Base-by-base conservation (phyloP, 1,284 basidiomycete genomes). In the Tausonia pullulans region DNA sequence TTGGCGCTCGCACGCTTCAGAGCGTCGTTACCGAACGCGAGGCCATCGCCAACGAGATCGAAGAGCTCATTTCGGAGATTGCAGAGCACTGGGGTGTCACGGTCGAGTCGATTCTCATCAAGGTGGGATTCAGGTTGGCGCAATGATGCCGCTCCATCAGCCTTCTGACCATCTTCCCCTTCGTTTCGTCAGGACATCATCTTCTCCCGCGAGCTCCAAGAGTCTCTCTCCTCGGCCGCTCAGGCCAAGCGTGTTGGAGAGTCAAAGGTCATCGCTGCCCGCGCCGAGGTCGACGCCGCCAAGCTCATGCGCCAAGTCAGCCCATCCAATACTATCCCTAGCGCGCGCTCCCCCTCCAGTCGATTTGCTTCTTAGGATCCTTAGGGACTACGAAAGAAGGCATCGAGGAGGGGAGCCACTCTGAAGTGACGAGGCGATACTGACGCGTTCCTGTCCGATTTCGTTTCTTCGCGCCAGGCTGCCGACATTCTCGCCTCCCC, bases 271-370 rank as follows among this genome's bases (percentile, higher is more conserved):
- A 97, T 98, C 71, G 92, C 92, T 57, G 95, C 94, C 0, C 84
- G 90, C 68, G 95, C 94, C 16, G 94, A 98, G 79, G 94, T 97
- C 68, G 91, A 96, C 74, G 82, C 91, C 51, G 92, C 94, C 54
- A 84, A 90, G 70, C 84, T 97, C 74, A 96, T 97, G 93, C 82
- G 91, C 65, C 89, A 77, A 67, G 74, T 54, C 4, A 5, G 51
- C 27, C 43, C 44, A 5, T 46, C 40, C 39, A 1, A 14, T 5
- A 5, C 1, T 40, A n/a, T 14, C 5, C 8, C 14, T 6, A 39
- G 6, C 40, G 16, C 13, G 16, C 44, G 5, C 14, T 13, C 16
- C 9, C 9, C 44, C 4, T 53, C 7, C 6, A n/a, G 16, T 13
- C 11, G 49, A 13, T 4, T 16, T 11, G 8, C 43, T 7, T 48